These are phyloP conservation scores for Fusarium coicis DNA, from an alignment of 2,329 filamentous ascomycete genomes.

Conservation along the genomic window DNA sequence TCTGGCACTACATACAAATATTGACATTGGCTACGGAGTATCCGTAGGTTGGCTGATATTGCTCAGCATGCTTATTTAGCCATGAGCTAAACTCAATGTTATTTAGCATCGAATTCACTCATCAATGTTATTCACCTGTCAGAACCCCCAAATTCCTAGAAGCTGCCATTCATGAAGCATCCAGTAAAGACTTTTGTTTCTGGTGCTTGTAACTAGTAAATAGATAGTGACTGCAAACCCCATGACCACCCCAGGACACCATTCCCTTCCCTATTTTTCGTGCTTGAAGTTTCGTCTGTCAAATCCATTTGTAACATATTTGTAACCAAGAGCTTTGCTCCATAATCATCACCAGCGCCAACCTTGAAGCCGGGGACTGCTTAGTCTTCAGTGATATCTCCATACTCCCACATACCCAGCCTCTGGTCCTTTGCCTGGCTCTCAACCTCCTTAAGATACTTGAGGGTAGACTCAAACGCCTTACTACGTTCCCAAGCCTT, in stretches of 20 bases:
- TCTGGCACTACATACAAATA: background rate
- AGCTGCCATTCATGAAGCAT: background rate
- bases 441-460: constrained; percentile 78
- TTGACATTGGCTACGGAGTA: constrained; percentile 1
- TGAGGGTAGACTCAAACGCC: constrained; percentile 76
- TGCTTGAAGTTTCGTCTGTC: constrained; percentile 7
- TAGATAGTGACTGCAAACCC: constrained; percentile 5
- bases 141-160: background rate
- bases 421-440: constrained; percentile 81
- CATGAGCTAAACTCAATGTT: constrained; percentile 6
- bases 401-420: constrained; percentile 97
- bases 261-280: constrained; percentile 21
- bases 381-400: constrained; percentile 91
- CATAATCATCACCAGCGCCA: background rate
- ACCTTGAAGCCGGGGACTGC: background rate
- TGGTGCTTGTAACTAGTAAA: constrained; percentile 17
- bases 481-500: constrained; percentile 86
- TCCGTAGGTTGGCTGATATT: constrained; percentile 1
- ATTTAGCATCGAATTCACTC: constrained; percentile 10
- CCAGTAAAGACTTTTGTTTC: background rate
- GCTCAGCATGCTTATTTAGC: constrained; percentile 14
- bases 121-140: constrained; percentile 20
- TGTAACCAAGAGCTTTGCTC: constrained; percentile 19
- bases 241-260: constrained; percentile 9
- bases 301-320: constrained; percentile 20